Percentiles rank a stretch among this genome's conserved stretches.
phyloP scores from a whole-genome alignment of 148 eudicot species.

The Nyssa sinensis region DNA sequence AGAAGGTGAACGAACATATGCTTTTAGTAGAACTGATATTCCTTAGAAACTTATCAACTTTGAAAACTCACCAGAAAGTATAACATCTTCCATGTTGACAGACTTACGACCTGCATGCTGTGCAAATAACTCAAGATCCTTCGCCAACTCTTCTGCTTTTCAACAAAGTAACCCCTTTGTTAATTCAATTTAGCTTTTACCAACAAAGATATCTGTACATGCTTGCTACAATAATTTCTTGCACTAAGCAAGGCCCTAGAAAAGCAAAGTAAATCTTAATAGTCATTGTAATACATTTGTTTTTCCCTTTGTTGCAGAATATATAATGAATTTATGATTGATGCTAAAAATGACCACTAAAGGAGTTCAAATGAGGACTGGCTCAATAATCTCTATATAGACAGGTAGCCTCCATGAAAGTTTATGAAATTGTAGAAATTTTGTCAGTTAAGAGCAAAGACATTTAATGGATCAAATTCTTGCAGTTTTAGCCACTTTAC shows the following conservation, averaged over 20 bases:
- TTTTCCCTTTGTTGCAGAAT: not conserved
- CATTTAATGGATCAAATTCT: not conserved
- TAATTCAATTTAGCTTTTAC: conserved; percentile 7
- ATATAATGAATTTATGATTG: not conserved
- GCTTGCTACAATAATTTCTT: not conserved
- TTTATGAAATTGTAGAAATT: not conserved
- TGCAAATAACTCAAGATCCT: conserved; percentile 87
- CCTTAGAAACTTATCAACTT: conserved; percentile 11
- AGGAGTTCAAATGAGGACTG: not conserved
- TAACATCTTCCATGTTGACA: conserved; percentile 90
- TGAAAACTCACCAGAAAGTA: conserved; percentile 66
- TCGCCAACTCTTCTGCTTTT: conserved; percentile 81
- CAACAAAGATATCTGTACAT: not conserved
- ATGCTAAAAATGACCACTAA: not conserved
- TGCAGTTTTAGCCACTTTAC: not conserved
- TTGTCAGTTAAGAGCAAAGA: not conserved
- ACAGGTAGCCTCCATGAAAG: not conserved
- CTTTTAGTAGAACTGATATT: not conserved
- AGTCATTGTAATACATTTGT: not conserved
- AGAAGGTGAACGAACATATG: not conserved
- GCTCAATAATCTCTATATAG: conserved; percentile 1
- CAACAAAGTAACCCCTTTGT: conserved; percentile 20
- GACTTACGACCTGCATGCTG: conserved; percentile 89
- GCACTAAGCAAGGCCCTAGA: not conserved
- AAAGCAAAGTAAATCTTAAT: not conserved